Evolutionary conservation across 1,139 yeast genomes (phyloP).

Genomic region (Pichia sp.): DNA sequence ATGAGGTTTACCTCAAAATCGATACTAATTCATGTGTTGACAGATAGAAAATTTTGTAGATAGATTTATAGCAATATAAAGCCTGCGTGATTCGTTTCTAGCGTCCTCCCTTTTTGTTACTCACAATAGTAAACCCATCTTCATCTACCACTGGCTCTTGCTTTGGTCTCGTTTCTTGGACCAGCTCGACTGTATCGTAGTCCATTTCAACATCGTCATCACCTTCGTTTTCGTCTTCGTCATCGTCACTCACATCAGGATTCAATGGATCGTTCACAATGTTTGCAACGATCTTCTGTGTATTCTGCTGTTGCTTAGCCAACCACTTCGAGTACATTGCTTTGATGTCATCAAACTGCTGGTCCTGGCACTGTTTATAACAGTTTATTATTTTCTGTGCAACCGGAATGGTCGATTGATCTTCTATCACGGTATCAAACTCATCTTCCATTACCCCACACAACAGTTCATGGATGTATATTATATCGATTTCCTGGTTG

Average conservation of each 20-base stretch:
- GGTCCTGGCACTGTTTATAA: conserved; percentile 58
- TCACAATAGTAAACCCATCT: conserved; percentile 89
- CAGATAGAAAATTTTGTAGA: neutral
- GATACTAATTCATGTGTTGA: too few species aligned
- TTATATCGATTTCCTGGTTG: conserved; percentile 63
- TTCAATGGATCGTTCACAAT: conserved; percentile 57
- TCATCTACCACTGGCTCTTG: conserved; percentile 76
- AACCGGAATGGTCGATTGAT: conserved; percentile 75
- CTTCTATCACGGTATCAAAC: conserved; percentile 83
- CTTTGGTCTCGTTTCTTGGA: conserved; percentile 17
- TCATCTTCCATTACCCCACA: conserved; percentile 92
- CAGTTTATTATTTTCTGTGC: conserved; percentile 62
- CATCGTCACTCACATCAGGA: conserved; percentile 46
- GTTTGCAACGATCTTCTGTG: conserved; percentile 31
- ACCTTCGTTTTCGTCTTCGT: conserved; percentile 35
- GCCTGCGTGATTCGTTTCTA: conserved; percentile 6
- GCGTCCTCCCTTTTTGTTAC: conserved; percentile 46
- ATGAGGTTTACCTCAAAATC: neutral
- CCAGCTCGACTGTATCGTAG: conserved; percentile 26
- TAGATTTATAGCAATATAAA: neutral
- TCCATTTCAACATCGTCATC: conserved; percentile 32
- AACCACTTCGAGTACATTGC: conserved; percentile 56
- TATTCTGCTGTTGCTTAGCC: conserved; percentile 41
- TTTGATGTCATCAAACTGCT: conserved; percentile 54
- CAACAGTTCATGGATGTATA: conserved; percentile 78